A percentile compares a stretch with the other conserved stretches of the same genome.
These are phyloP conservation scores for Acanthamoeba royreba DNA, from an alignment of 208 protist species.

Conservation along the genomic window DNA sequence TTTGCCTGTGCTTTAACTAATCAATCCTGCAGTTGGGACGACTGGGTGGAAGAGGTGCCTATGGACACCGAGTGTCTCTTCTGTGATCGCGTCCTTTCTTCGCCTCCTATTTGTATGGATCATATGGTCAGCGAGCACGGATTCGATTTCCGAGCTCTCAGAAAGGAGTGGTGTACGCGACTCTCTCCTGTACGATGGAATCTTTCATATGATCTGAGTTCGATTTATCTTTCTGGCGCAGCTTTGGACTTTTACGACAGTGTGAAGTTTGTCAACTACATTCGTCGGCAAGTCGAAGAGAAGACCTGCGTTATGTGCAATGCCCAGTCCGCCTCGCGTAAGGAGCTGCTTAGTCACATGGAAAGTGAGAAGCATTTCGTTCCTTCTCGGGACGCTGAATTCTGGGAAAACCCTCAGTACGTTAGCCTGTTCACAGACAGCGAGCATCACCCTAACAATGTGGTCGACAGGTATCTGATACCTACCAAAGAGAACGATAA, in stretches of 20 bases:
- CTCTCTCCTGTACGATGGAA: not conserved
- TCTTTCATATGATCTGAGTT: not conserved
- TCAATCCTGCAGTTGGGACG: slow-evolving; percentile 35
- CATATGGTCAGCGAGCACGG: slow-evolving; percentile 43
- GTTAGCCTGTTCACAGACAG: too few species aligned
- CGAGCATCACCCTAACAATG: too few species aligned
- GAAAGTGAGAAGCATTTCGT: not conserved
- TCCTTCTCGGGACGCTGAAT: not conserved
- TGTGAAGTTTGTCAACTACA: slow-evolving; percentile 60
- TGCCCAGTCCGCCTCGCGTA: not conserved
- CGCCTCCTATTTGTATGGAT: not conserved
- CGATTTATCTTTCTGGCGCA: not conserved
- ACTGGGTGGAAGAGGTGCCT: slow-evolving; percentile 44
- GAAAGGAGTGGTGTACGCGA: not conserved
- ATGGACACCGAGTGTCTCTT: slow-evolving; percentile 54
- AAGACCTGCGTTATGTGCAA: slow-evolving; percentile 3
- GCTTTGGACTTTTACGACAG: slow-evolving; percentile 58
- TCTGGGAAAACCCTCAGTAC: slow-evolving; percentile 29
- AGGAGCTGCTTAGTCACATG: slow-evolving; percentile 3
- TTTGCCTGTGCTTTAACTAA: not conserved
- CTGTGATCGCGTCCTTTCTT: slow-evolving; percentile 6
- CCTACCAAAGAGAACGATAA: not conserved
- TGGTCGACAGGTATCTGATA: not conserved
- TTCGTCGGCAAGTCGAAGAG: slow-evolving; percentile 48
- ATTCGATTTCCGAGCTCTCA: slow-evolving; percentile 48